A percentile compares a stretch with the other conserved stretches of the same genome.
Evolutionary conservation across 2,329 filamentous ascomycete species (phyloP).

Genomic region (Aspergillus texensis): DNA sequence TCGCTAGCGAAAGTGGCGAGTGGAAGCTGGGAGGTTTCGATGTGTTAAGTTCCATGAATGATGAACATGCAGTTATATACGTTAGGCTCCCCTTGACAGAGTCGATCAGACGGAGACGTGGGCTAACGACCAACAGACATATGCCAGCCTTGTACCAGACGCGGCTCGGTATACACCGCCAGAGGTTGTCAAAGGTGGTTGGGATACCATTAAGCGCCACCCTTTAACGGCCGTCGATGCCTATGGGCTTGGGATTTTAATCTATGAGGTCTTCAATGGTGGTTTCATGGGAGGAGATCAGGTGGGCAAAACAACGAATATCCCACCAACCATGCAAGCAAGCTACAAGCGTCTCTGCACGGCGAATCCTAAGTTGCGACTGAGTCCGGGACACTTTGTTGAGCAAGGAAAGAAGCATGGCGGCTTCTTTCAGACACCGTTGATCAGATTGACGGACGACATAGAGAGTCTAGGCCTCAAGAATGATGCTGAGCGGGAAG

Average conservation of each 20-base stretch:
- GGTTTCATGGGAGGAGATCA: constrained; percentile 76
- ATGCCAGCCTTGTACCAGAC: constrained; percentile 85
- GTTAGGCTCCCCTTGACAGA: constrained; percentile 46
- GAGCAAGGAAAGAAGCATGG: constrained; percentile 82
- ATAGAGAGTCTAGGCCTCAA: constrained; percentile 93
- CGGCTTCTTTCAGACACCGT: constrained; percentile 87
- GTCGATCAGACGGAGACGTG: not conserved
- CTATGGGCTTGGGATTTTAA: constrained; percentile 79
- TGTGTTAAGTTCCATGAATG: constrained; percentile 89
- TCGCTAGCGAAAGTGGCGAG: constrained; percentile 92
- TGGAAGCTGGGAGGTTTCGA: constrained; percentile 98
- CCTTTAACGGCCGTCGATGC: constrained; percentile 82
- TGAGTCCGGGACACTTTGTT: constrained; percentile 82
- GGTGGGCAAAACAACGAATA: constrained; percentile 79
- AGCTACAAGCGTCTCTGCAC: constrained; percentile 90
- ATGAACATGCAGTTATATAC: constrained; percentile 91
- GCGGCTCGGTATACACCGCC: constrained; percentile 82
- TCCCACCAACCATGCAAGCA: constrained; percentile 85
- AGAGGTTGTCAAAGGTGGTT: constrained; percentile 83
- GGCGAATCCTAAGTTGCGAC: constrained; percentile 82
- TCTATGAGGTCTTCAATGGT: constrained; percentile 92
- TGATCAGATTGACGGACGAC: constrained; percentile 90
- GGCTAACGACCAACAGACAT: constrained; percentile 60
- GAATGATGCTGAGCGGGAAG: constrained; percentile 77
- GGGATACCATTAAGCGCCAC: constrained; percentile 84